Evolutionary conservation across 202 grass and related monocot genomes (phyloP).

Genomic region (Musa balbisiana): DNA sequence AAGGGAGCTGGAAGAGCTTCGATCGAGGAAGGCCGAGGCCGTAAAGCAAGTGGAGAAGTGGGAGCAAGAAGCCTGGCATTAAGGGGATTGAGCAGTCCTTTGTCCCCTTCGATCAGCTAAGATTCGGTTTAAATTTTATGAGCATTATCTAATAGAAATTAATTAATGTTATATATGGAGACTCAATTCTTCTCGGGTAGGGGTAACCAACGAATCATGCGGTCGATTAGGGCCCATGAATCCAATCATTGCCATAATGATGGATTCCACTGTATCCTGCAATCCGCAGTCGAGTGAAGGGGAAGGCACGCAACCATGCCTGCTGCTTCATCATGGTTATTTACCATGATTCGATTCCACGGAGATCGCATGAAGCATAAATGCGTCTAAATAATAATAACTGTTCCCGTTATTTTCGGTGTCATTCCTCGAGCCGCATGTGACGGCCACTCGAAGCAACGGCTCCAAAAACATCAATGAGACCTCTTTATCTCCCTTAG

Average conservation of each 20-base stretch:
- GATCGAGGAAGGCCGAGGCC: not conserved
- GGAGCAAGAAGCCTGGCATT: not conserved
- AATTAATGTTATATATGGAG: too few species aligned
- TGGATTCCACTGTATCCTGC: too few species aligned
- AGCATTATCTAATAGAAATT: too few species aligned
- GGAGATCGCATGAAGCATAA: not conserved
- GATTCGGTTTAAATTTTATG: too few species aligned
- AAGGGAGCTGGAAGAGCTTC: not conserved
- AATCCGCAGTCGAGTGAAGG: not conserved
- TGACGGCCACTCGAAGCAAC: not conserved
- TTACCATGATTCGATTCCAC: not conserved
- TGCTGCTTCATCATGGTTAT: not conserved
- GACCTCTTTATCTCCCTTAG: too few species aligned
- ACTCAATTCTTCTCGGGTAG: too few species aligned
- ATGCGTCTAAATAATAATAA: not conserved
- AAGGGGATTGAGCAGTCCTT: not conserved
- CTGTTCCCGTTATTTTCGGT: not conserved
- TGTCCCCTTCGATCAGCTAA: too few species aligned
- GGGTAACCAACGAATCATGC: too few species aligned
- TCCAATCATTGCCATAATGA: too few species aligned
- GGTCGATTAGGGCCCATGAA: too few species aligned
- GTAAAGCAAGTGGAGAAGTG: not conserved
- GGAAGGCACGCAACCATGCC: not conserved
- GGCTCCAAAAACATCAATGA: too few species aligned
- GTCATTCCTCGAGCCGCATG: not conserved